Percentiles rank a stretch among this genome's conserved stretches.
Conservation (phyloP, 1,139 yeast species). For the Pneumocystis canis region DNA sequence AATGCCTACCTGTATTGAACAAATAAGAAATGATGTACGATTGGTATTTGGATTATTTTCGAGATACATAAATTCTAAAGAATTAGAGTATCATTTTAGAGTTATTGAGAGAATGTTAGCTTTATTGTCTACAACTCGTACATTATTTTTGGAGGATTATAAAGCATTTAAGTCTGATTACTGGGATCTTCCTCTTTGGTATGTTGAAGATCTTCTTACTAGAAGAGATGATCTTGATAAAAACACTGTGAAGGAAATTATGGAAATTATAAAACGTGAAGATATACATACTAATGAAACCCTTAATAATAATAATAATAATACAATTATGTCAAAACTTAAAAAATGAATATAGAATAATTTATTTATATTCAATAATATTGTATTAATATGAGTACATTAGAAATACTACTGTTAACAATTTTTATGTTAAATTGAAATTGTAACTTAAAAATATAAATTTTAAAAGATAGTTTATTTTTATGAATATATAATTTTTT, state of each 20-base stretch:
- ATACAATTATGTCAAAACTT: not conserved
- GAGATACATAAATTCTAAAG: conserved; percentile 8
- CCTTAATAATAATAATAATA: not conserved
- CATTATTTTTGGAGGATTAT: conserved; percentile 7
- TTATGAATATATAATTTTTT: too few relatives aligned
- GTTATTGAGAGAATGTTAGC: conserved; percentile 11
- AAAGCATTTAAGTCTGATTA: conserved; percentile 6
- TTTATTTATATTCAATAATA: too few relatives aligned
- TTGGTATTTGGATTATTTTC: conserved; percentile 10
- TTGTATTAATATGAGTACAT: too few relatives aligned
- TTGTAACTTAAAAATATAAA: too few relatives aligned
- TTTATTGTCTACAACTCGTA: conserved; percentile 6
- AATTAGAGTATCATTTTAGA: conserved; percentile 8
- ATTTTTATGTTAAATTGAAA: too few relatives aligned
- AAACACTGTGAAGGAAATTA: conserved; percentile 4
- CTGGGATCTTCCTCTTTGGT: conserved; percentile 11
- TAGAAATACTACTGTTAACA: too few relatives aligned
- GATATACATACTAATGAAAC: not conserved
- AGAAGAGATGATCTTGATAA: conserved; percentile 10
- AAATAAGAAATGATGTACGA: conserved; percentile 11
- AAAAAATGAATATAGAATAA: not conserved
- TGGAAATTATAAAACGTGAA: conserved; percentile 3
- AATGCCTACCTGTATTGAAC: conserved; percentile 10
- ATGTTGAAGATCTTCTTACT: conserved; percentile 9
- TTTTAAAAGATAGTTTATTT: too few relatives aligned